Conservation (phyloP, 352 stramenopile genomes). For the Sclerospora graminicola region DNA sequence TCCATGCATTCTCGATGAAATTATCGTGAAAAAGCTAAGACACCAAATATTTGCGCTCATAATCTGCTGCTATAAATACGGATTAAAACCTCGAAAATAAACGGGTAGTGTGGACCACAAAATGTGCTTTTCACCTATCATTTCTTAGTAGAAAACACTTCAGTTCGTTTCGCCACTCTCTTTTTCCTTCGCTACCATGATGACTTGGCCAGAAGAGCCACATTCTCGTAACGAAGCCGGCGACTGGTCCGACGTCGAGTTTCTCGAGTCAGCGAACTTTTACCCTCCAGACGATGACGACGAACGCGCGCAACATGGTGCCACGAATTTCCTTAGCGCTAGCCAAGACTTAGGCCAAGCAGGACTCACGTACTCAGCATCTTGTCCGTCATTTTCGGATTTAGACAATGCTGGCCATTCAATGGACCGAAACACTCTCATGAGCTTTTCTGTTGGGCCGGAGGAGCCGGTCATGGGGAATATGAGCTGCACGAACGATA, state of each 20-base stretch:
- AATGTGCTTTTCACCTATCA: too few species aligned
- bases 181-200: conserved; percentile 18
- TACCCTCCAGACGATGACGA: conserved; percentile 6
- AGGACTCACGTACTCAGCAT: conserved; percentile 55
- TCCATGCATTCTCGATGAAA: too few species aligned
- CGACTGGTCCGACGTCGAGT: conserved; percentile 14
- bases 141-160: too few species aligned
- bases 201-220: conserved; percentile 26
- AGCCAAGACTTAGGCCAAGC: conserved; percentile 1
- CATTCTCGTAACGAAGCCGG: conserved; percentile 6
- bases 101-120: too few species aligned
- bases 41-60: too few species aligned
- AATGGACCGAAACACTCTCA: conserved; percentile 23
- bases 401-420: conserved; percentile 48
- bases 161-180: too few species aligned
- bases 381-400: conserved; percentile 62
- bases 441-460: conserved; percentile 10
- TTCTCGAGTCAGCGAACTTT: conserved; percentile 19
- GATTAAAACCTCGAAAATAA: too few species aligned
- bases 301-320: conserved; percentile 24
- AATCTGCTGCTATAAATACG: too few species aligned
- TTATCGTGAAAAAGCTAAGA: too few species aligned
- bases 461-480: conserved; percentile 21
- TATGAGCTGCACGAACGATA: neutral
- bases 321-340: conserved; percentile 14